Evolutionary conservation across 2,329 filamentous ascomycete genomes (phyloP).

Genomic region (Cryphonectria japonica): DNA sequence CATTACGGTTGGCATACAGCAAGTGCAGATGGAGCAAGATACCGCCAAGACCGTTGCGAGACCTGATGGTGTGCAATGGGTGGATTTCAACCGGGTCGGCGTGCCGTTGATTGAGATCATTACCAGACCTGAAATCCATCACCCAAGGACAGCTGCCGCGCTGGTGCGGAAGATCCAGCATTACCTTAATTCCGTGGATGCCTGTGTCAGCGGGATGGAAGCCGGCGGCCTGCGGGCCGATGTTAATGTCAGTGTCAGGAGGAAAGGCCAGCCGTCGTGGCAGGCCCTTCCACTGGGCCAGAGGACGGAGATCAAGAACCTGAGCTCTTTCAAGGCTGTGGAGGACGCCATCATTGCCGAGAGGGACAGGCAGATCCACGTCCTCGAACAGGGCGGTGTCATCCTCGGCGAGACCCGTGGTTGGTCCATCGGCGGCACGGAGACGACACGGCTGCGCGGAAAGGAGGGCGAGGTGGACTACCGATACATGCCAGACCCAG

Average conservation of each 20-base stretch:
- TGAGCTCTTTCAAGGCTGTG: constrained; percentile 92
- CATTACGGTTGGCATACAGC: constrained; percentile 82
- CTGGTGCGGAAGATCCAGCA: constrained; percentile 87
- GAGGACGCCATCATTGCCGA: constrained; percentile 94
- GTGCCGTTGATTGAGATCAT: constrained; percentile 95
- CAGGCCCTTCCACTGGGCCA: constrained; percentile 64
- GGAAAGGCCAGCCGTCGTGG: constrained; percentile 48
- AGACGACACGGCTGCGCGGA: constrained; percentile 79
- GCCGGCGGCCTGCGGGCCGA: constrained; percentile 87
- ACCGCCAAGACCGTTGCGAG: constrained; percentile 91
- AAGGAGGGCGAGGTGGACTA: constrained; percentile 99
- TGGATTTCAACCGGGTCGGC: constrained; percentile 94
- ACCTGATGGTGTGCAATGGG: constrained; percentile 71
- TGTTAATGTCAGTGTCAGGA: constrained; percentile 88
- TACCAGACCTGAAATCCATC: constrained; percentile 84
- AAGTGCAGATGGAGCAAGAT: constrained; percentile 97
- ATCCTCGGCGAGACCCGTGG: constrained; percentile 89
- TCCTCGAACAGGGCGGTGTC: constrained; percentile 74
- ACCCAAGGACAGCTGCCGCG: constrained; percentile 84
- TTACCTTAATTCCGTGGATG: constrained; percentile 77
- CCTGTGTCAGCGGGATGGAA: constrained; percentile 92
- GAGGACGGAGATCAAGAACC: constrained; percentile 95
- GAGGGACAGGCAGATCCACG: constrained; percentile 80
- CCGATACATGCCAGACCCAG: constrained; percentile 96
- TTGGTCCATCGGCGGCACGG: constrained; percentile 83